A percentile compares a stretch with the other conserved stretches of the same genome.
Conservation (phyloP, 1,284 basidiomycete genomes). For the Trichosporon faecale region DNA sequence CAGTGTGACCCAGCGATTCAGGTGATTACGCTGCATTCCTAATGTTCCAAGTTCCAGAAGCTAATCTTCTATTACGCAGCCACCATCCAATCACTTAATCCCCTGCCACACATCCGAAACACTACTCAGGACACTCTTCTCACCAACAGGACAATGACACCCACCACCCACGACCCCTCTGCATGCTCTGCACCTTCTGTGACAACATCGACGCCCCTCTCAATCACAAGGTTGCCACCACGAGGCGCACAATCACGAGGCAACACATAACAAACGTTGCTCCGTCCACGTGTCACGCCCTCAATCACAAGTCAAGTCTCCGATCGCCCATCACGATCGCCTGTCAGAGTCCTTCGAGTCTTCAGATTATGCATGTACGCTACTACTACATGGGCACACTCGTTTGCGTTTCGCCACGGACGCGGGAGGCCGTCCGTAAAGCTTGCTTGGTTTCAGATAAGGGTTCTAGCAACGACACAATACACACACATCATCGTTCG, state of each 20-base stretch:
- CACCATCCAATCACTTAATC: background rate
- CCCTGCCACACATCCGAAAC: background rate
- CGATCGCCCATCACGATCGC: no score
- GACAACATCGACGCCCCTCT: no score
- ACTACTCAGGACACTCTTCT: background rate
- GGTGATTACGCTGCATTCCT: background rate
- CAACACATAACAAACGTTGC: background rate
- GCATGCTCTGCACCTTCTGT: no score
- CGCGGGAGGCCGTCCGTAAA: background rate
- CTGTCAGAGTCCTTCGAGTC: background rate
- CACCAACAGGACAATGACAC: no score
- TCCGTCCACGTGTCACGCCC: background rate
- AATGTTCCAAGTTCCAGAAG: background rate
- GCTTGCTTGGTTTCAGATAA: background rate
- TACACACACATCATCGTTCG: conserved; percentile 1
- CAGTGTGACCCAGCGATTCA: background rate
- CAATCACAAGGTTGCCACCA: background rate
- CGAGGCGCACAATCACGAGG: background rate
- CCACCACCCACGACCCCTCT: no score
- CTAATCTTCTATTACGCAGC: background rate
- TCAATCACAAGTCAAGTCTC: background rate
- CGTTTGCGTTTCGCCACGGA: background rate
- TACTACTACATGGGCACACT: conserved; percentile 2
- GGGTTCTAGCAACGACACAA: background rate
- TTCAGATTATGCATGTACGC: conserved; percentile 5